Base-by-base conservation (phyloP, 768 basidiomycete genomes). In the Rhodotorula kratochvilovae region DNA sequence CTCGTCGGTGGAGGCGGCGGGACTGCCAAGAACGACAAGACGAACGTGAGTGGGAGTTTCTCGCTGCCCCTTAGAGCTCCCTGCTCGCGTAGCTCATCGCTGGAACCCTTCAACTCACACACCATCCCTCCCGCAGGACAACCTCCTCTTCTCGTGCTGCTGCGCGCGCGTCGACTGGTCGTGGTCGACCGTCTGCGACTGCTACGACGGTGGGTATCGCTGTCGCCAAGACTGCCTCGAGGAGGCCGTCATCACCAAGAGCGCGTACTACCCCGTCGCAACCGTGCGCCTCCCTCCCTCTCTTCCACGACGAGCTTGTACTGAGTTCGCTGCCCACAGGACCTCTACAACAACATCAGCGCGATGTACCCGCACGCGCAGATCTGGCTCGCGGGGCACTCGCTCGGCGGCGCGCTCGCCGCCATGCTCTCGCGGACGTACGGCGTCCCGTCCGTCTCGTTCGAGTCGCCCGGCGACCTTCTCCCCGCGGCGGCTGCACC, bases 121-220 rank as follows among this genome's bases (percentile, higher is more conserved):
- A 29, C 45, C n/a, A n/a, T 42, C 29, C n/a, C 51, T 13, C 43
- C 12, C 35, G 13, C 67, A 82, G 81, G 94, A 97, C 77, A 98
- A 95, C 78, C 82, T 94, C n/a, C 82, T 98, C 45, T 95, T 95
- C 82, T 83, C 91, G 8, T 98, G 95, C 81, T 98, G 95, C 80
- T 98, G 95, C 77, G 94, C 92, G 4, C 85, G 90, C 13, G 90
- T 97, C n/a, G 91, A 90, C 45, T 90, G 92, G 63, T 91, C 91
- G 0, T 98, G 95, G 95, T 87, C 86, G 29, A 85, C 95, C 0
- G 95, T 96, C 1, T 98, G 95, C 79, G 89, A 86, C 60, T 98
- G 95, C 80, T 89, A 88, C 78, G 82, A 87, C 13, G 86, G 90
- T 3, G 53, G 55, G 31, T 62, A 69, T 42, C 35, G 86, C 72